These are phyloP conservation scores for Axilococcus clingmanii DNA, from an alignment of 139 green algal genomes.

Conservation along the genomic window DNA sequence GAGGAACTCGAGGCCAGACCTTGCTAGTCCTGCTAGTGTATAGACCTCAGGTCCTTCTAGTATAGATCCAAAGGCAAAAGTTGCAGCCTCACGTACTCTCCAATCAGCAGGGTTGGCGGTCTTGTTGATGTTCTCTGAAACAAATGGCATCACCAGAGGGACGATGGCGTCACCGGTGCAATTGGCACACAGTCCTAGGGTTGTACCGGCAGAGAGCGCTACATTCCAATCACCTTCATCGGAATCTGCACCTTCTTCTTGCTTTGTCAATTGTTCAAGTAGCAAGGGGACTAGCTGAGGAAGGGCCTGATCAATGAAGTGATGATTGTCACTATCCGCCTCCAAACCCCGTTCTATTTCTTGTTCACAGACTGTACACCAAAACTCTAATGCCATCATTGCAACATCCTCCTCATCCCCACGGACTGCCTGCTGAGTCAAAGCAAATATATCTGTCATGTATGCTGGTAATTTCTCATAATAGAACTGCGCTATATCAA, in stretches of 20 bases:
- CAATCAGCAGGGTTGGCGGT: conserved; percentile 63
- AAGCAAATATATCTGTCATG: conserved; percentile 90
- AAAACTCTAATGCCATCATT: conserved; percentile 94
- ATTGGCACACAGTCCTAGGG: conserved; percentile 70
- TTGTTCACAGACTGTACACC: conserved; percentile 76
- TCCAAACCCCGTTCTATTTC: conserved; percentile 55
- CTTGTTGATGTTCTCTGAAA: conserved; percentile 77
- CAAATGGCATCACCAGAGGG: conserved; percentile 71
- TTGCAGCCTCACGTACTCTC: conserved; percentile 86
- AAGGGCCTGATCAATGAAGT: conserved; percentile 78
- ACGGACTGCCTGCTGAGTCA: conserved; percentile 65
- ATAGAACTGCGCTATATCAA: conserved; percentile 78
- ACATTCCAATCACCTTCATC: conserved; percentile 90
- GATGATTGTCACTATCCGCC: conserved; percentile 38
- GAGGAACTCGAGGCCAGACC: conserved; percentile 63
- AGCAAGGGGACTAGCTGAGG: conserved; percentile 82
- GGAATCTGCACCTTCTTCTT: conserved; percentile 86
- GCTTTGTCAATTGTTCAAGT: conserved; percentile 91
- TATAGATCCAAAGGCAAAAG: conserved; percentile 92
- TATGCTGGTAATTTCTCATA: conserved; percentile 88
- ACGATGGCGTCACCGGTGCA: conserved; percentile 72
- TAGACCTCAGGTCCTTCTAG: conserved; percentile 75
- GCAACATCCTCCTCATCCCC: conserved; percentile 85
- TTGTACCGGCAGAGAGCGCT: conserved; percentile 80
- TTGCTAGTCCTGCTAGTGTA: conserved; percentile 55